Percentiles rank a stretch among this genome's conserved stretches.
Evolutionary conservation across 345 rosid species (phyloP).

Genomic region (Pistacia vera): DNA sequence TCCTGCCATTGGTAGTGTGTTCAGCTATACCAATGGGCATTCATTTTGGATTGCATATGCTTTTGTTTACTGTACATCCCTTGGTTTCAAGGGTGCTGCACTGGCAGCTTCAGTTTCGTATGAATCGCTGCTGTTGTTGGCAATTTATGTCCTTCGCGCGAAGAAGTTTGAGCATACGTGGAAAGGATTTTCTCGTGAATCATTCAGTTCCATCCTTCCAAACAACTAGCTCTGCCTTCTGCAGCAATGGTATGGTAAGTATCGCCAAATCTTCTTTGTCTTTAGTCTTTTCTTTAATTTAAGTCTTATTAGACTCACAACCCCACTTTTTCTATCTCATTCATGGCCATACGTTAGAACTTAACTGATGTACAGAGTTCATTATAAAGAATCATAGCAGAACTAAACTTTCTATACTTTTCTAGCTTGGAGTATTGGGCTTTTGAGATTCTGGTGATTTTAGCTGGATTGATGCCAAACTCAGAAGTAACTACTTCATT

Average conservation of each 20-base stretch:
- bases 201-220: slow-evolving; percentile 30
- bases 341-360: too few species aligned
- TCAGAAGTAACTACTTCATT: slow-evolving; percentile 55
- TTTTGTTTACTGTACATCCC: slow-evolving; percentile 38
- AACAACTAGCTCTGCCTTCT: slow-evolving; percentile 65
- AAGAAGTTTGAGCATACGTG: slow-evolving; percentile 54
- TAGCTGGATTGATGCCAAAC: slow-evolving; percentile 73
- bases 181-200: slow-evolving; percentile 52
- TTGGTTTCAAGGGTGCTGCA: slow-evolving; percentile 73
- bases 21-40: slow-evolving; percentile 48
- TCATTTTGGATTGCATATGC: slow-evolving; percentile 48
- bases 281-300: too few species aligned
- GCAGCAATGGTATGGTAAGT: slow-evolving; percentile 87
- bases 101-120: slow-evolving; percentile 67
- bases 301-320: background rate
- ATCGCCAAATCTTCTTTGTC: background rate
- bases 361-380: too few species aligned
- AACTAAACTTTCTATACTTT: background rate
- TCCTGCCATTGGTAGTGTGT: slow-evolving; percentile 46
- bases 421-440: slow-evolving; percentile 79
- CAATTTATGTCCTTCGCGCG: slow-evolving; percentile 39
- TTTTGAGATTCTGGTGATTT: slow-evolving; percentile 66
- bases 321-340: background rate
- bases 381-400: too few species aligned
- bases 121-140: slow-evolving; percentile 60